These are phyloP conservation scores for Termitomyces sp. DNA, from an alignment of 768 basidiomycete species.

Conservation along the genomic window DNA sequence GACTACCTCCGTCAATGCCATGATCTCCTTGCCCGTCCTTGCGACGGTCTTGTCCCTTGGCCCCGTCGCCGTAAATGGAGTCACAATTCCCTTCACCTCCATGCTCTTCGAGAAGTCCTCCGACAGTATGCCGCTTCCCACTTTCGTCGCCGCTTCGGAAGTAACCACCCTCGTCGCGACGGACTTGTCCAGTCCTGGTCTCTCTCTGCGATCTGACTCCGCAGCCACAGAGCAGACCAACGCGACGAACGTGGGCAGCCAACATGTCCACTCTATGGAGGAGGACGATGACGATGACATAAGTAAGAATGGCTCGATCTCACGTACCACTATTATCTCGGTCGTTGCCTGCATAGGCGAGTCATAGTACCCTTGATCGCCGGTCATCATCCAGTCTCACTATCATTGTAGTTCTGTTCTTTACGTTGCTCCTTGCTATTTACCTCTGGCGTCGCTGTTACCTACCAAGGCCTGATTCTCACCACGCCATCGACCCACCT, in stretches of 20 bases:
- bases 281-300: background rate
- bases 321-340: background rate
- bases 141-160: background rate
- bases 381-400: background rate
- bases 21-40: background rate
- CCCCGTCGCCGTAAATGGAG: background rate
- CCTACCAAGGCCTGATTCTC: background rate
- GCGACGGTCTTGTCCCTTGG: background rate
- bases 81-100: background rate
- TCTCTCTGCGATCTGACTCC: background rate
- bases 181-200: background rate
- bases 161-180: background rate
- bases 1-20: too few species aligned
- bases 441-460: background rate
- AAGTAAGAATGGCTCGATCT: background rate
- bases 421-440: background rate
- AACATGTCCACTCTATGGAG: background rate
- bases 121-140: background rate
- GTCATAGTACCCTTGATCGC: background rate
- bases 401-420: background rate
- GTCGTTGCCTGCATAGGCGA: background rate
- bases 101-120: background rate
- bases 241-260: background rate
- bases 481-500: background rate
- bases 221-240: background rate